Conservation (phyloP, 2,329 filamentous ascomycete genomes). For the Escovopsis sp. region DNA sequence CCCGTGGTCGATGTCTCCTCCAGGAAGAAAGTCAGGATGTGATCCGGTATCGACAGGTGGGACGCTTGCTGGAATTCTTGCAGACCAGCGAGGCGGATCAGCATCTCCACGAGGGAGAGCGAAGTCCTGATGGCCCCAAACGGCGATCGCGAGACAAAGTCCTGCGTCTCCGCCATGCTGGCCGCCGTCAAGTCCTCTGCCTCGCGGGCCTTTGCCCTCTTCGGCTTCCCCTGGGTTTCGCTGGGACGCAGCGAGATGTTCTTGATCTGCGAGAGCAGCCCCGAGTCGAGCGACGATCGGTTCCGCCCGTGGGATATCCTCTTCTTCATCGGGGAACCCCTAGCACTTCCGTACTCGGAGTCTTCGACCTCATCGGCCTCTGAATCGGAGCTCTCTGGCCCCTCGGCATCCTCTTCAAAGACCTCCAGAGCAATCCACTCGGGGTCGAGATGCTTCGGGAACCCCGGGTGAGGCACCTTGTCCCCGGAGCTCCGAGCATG, state of each 20-base stretch:
- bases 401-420: slow-evolving; percentile 47
- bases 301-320: slow-evolving; percentile 7
- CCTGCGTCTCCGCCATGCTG: slow-evolving; percentile 9
- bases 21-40: slow-evolving; percentile 79
- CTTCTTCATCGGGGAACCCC: slow-evolving; percentile 5
- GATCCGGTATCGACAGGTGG: slow-evolving; percentile 79
- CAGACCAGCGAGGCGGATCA: slow-evolving; percentile 70
- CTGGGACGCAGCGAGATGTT: slow-evolving; percentile 21
- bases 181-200: background rate
- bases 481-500: background rate
- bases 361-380: slow-evolving; percentile 28
- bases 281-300: slow-evolving; percentile 19
- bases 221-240: slow-evolving; percentile 1
- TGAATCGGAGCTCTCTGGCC: slow-evolving; percentile 19
- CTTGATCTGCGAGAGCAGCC: slow-evolving; percentile 26
- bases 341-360: slow-evolving; percentile 13
- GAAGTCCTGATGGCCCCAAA: slow-evolving; percentile 40
- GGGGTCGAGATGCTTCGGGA: slow-evolving; percentile 64
- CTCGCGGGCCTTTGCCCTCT: background rate
- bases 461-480: slow-evolving; percentile 6
- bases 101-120: slow-evolving; percentile 70
- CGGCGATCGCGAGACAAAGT: slow-evolving; percentile 27
- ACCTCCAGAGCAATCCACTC: slow-evolving; percentile 91
- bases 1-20: slow-evolving; percentile 42
- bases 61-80: slow-evolving; percentile 87